These are phyloP conservation scores for Coemansia sp. DNA, from an alignment of 192 early-diverging fungal genomes.

Conservation along the genomic window DNA sequence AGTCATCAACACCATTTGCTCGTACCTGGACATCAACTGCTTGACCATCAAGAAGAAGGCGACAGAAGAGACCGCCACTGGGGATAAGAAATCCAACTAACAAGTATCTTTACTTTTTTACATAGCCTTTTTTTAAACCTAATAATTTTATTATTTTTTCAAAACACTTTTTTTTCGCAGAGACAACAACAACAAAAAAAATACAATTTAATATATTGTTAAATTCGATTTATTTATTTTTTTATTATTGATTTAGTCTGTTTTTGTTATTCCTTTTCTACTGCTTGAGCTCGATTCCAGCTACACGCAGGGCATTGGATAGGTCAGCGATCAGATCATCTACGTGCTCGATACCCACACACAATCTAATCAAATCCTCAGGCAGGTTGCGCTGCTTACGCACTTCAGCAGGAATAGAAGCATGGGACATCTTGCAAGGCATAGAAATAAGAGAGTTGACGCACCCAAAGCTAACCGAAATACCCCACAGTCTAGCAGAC, in stretches of 20 bases:
- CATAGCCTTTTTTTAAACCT: not conserved
- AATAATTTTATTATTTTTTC: not conserved
- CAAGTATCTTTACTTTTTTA: not conserved
- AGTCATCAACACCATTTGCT: constrained; percentile 71
- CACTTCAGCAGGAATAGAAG: constrained; percentile 89
- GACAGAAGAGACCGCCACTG: constrained; percentile 8
- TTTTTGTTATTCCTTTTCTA: constrained; percentile 5
- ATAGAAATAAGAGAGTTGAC: constrained; percentile 97
- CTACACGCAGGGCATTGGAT: constrained; percentile 63
- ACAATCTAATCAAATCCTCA: constrained; percentile 96
- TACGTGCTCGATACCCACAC: constrained; percentile 94
- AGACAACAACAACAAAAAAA: too few relatives aligned
- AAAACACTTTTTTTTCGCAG: constrained; percentile 1
- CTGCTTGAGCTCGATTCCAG: constrained; percentile 49
- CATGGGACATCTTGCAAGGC: constrained; percentile 97
- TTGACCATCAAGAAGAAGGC: constrained; percentile 72
- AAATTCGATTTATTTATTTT: not conserved
- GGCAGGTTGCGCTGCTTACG: constrained; percentile 82
- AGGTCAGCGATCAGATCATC: constrained; percentile 90
- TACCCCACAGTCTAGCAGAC: constrained; percentile 77
- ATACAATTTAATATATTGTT: not conserved
- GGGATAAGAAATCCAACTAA: not conserved
- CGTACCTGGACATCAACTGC: constrained; percentile 75
- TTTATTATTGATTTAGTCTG: not conserved
- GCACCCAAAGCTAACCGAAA: constrained; percentile 97